These are phyloP conservation scores for Zymoseptoria crescenta DNA, from an alignment of 2,329 filamentous ascomycete genomes.

Conservation along the genomic window DNA sequence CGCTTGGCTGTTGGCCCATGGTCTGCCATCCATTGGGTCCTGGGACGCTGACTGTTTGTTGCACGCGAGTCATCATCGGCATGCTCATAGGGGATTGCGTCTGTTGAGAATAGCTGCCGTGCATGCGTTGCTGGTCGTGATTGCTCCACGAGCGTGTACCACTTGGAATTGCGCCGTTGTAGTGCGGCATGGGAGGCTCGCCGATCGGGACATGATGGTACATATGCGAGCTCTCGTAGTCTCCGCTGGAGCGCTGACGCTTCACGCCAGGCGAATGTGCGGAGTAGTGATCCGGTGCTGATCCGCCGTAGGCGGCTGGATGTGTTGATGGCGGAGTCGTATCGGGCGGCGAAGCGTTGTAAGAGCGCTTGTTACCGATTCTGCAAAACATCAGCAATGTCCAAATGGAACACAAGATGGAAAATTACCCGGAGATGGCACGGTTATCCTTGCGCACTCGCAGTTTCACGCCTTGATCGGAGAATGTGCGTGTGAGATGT, in stretches of 20 bases:
- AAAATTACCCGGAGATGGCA: constrained; percentile 14
- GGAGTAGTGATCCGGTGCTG: constrained; percentile 16
- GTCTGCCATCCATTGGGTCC: constrained; percentile 10
- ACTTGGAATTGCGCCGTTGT: constrained; percentile 11
- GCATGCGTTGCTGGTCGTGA: constrained; percentile 8
- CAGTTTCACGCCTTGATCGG: constrained; percentile 78
- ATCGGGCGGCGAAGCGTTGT: constrained; percentile 14
- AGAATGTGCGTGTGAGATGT: constrained; percentile 70
- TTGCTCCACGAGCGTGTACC: constrained; percentile 8
- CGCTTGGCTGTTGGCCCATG: constrained; percentile 7
- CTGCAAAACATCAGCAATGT: constrained; percentile 5
- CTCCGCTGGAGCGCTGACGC: constrained; percentile 20
- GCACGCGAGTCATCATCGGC: constrained; percentile 8
- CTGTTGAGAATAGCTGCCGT: constrained; percentile 11
- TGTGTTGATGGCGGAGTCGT: constrained; percentile 13
- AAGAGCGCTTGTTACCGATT: constrained; percentile 14
- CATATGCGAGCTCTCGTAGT: constrained; percentile 18
- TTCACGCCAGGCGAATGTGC: constrained; percentile 16
- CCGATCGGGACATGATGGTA: constrained; percentile 10
- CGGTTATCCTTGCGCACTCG: constrained; percentile 76
- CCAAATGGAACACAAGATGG: neutral
- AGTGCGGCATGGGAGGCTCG: constrained; percentile 9
- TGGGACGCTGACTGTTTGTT: constrained; percentile 6
- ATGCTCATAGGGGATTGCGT: constrained; percentile 7
- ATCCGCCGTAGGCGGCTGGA: constrained; percentile 10